These are phyloP conservation scores for Dichotomocladium elegans DNA, from an alignment of 371 early-diverging fungal species.

Conservation along the genomic window DNA sequence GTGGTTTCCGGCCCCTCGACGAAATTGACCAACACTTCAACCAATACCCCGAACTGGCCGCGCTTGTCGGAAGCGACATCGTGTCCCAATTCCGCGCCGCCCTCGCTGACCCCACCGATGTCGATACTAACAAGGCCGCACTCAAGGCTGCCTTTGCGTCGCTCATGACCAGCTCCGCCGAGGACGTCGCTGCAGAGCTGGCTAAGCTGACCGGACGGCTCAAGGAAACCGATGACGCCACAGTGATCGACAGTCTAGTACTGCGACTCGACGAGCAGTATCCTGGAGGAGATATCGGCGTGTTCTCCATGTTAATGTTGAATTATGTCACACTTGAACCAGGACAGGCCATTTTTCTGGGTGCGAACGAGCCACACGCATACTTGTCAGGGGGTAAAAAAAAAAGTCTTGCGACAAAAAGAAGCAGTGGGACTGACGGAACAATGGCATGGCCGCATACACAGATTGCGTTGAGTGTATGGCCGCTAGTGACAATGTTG, in stretches of 20 bases:
- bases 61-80: conserved; percentile 55
- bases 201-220: conserved; percentile 51
- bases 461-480: conserved; percentile 96
- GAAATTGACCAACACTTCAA: conserved; percentile 70
- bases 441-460: neutral
- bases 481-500: conserved; percentile 97
- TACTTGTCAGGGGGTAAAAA: conserved; percentile 85
- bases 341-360: conserved; percentile 92
- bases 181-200: conserved; percentile 48
- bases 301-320: conserved; percentile 83
- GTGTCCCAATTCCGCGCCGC: conserved; percentile 30
- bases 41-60: conserved; percentile 73
- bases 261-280: conserved; percentile 77
- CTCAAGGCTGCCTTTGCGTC: conserved; percentile 65
- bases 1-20: conserved; percentile 88
- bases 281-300: conserved; percentile 87
- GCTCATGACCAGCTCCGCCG: conserved; percentile 63
- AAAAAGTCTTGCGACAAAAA: conserved; percentile 4
- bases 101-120: conserved; percentile 14
- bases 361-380: conserved; percentile 97
- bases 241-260: conserved; percentile 60
- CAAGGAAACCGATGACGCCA: conserved; percentile 7
- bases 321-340: conserved; percentile 80
- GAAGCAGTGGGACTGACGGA: neutral
- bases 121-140: conserved; percentile 47